Conservation (phyloP, 345 rosid genomes). For the Salix koriyanagi region DNA sequence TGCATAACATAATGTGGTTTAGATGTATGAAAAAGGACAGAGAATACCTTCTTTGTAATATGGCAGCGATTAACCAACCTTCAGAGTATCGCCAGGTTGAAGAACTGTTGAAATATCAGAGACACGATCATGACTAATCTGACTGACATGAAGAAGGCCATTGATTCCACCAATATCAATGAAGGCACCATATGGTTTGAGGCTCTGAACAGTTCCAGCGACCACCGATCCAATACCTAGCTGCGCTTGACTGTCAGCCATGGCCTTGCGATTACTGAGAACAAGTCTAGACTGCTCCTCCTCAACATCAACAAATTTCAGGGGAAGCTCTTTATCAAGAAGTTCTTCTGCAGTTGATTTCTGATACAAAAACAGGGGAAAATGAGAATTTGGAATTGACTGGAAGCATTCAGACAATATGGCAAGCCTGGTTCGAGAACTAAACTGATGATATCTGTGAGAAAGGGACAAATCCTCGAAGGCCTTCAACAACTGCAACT, state of each 20-base stretch:
- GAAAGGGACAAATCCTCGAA: slow-evolving; percentile 90
- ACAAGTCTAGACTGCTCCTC: slow-evolving; percentile 91
- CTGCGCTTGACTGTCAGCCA: slow-evolving; percentile 96
- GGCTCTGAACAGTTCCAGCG: slow-evolving; percentile 82
- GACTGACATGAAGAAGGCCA: slow-evolving; percentile 98
- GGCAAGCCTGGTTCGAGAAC: slow-evolving; percentile 17
- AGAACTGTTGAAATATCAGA: slow-evolving; percentile 92
- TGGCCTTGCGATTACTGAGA: slow-evolving; percentile 94
- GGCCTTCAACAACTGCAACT: slow-evolving; percentile 78
- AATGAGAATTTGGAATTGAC: slow-evolving; percentile 1
- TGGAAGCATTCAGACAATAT: not conserved
- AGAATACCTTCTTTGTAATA: not conserved
- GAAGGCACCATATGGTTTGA: slow-evolving; percentile 96
- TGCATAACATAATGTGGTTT: slow-evolving; percentile 19
- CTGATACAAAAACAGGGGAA: slow-evolving; percentile 28
- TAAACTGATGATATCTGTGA: slow-evolving; percentile 81
- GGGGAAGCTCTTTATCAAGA: slow-evolving; percentile 69
- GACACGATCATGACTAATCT: slow-evolving; percentile 94
- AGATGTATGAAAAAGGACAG: not conserved
- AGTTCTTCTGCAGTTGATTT: slow-evolving; percentile 86
- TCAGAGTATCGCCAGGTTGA: slow-evolving; percentile 91
- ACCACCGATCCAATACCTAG: slow-evolving; percentile 94
- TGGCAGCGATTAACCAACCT: slow-evolving; percentile 39
- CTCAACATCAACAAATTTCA: slow-evolving; percentile 95
- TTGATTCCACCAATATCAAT: slow-evolving; percentile 94